These are phyloP conservation scores for Hanseniaspora uvarum DNA, from an alignment of 1,139 yeast genomes.

Conservation along the genomic window DNA sequence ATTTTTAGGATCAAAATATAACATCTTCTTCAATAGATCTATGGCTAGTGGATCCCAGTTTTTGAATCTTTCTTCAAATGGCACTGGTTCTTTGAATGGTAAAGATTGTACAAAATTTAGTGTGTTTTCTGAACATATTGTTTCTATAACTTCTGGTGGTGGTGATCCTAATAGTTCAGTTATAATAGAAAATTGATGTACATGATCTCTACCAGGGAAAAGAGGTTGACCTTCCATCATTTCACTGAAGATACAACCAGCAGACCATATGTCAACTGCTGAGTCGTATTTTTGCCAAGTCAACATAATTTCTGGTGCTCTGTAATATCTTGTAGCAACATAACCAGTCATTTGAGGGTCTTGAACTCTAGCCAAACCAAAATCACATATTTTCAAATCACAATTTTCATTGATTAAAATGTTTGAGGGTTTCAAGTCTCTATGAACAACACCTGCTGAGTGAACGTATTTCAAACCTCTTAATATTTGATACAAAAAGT, in stretches of 20 bases:
- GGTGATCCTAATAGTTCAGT: slow-evolving; percentile 95
- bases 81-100: slow-evolving; percentile 86
- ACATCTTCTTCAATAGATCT: slow-evolving; percentile 78
- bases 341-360: slow-evolving; percentile 99
- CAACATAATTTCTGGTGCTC: slow-evolving; percentile 98
- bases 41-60: slow-evolving; percentile 88
- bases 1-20: slow-evolving; percentile 70
- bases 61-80: slow-evolving; percentile 70
- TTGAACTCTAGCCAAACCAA: slow-evolving; percentile 91
- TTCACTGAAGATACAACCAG: slow-evolving; percentile 97
- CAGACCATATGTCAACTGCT: slow-evolving; percentile 99
- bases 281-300: slow-evolving; percentile 98
- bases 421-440: slow-evolving; percentile 89
- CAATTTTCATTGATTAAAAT: slow-evolving; percentile 89
- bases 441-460: slow-evolving; percentile 92
- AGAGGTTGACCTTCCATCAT: slow-evolving; percentile 98
- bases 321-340: slow-evolving; percentile 88
- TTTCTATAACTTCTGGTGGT: slow-evolving; percentile 88
- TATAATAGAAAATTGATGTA: slow-evolving; percentile 91
- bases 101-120: slow-evolving; percentile 84
- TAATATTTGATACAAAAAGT: slow-evolving; percentile 84
- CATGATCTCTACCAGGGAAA: slow-evolving; percentile 97
- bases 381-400: slow-evolving; percentile 92
- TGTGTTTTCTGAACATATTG: slow-evolving; percentile 92
- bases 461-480: slow-evolving; percentile 92